These are phyloP conservation scores for Colletotrichum sp. DNA, from an alignment of 2,329 filamentous ascomycete genomes.

Conservation along the genomic window DNA sequence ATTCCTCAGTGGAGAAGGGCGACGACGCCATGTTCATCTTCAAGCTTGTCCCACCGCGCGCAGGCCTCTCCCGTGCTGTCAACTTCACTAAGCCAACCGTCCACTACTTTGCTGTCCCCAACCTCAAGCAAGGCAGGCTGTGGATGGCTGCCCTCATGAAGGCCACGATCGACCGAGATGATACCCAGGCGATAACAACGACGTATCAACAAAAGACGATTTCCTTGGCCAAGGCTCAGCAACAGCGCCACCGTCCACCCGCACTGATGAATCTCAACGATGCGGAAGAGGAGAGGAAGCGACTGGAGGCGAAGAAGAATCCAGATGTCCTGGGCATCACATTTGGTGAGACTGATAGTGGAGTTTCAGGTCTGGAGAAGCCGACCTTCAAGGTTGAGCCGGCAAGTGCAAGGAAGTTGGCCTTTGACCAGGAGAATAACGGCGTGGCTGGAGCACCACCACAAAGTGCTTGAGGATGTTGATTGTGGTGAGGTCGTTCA, in stretches of 20 bases:
- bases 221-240: conserved; percentile 83
- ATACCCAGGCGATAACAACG: conserved; percentile 78
- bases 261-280: conserved; percentile 73
- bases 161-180: conserved; percentile 94
- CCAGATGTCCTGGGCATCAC: conserved; percentile 45
- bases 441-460: conserved; percentile 26
- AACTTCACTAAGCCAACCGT: conserved; percentile 98
- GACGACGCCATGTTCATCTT: conserved; percentile 91
- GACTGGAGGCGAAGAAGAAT: conserved; percentile 29
- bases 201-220: conserved; percentile 99
- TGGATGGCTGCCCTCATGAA: conserved; percentile 99
- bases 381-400: conserved; percentile 35
- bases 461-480: conserved; percentile 32
- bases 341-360: conserved; percentile 48
- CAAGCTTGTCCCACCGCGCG: conserved; percentile 91
- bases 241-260: conserved; percentile 88
- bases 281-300: conserved; percentile 29
- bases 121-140: conserved; percentile 81
- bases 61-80: conserved; percentile 86
- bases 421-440: conserved; percentile 31
- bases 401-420: conserved; percentile 25
- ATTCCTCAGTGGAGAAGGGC: conserved; percentile 50
- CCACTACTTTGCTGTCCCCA: conserved; percentile 97
- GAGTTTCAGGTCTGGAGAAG: conserved; percentile 48
- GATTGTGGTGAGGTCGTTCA: background rate